phyloP scores from a whole-genome alignment of 139 green algal genomes.

The Asterochloris sp. region DNA sequence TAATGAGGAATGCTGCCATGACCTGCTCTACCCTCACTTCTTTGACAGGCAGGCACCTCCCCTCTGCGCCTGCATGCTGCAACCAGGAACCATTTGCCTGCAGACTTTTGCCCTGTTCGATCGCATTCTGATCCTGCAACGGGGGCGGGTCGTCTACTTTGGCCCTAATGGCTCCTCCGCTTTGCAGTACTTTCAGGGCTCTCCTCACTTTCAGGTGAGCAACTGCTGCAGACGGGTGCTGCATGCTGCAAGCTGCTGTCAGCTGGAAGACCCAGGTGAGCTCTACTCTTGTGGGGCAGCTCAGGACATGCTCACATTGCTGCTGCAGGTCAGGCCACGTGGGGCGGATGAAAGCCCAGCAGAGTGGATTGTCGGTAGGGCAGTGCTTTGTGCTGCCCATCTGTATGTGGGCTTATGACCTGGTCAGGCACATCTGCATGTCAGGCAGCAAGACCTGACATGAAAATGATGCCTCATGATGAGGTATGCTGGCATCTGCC shows the following conservation, averaged over 20 bases:
- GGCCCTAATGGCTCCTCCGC: conserved; percentile 37
- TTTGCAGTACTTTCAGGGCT: conserved; percentile 39
- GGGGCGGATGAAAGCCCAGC: conserved; percentile 42
- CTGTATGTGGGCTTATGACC: not conserved
- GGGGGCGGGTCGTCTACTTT: conserved; percentile 48
- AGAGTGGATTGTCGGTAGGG: conserved; percentile 45
- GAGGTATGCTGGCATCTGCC: not conserved
- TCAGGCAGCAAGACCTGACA: too few relatives aligned
- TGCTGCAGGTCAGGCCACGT: not conserved
- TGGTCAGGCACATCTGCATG: too few relatives aligned
- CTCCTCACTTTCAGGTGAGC: conserved; percentile 18
- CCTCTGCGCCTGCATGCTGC: too few relatives aligned
- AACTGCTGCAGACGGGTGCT: not conserved
- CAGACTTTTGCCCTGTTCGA: conserved; percentile 77
- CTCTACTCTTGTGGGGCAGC: too few relatives aligned
- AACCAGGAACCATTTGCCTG: too few relatives aligned
- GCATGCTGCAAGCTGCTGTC: too few relatives aligned
- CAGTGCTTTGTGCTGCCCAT: too few relatives aligned
- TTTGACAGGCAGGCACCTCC: too few relatives aligned
- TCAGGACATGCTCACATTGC: too few relatives aligned
- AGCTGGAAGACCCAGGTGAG: too few relatives aligned
- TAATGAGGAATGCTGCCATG: too few relatives aligned
- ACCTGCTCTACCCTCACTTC: too few relatives aligned
- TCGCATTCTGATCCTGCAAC: conserved; percentile 37
- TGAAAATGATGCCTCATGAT: not conserved